Percentiles rank a stretch among this genome's conserved stretches.
phyloP scores from a whole-genome alignment of 1,284 basidiomycete genomes.

The Sporisorium reilianum region DNA sequence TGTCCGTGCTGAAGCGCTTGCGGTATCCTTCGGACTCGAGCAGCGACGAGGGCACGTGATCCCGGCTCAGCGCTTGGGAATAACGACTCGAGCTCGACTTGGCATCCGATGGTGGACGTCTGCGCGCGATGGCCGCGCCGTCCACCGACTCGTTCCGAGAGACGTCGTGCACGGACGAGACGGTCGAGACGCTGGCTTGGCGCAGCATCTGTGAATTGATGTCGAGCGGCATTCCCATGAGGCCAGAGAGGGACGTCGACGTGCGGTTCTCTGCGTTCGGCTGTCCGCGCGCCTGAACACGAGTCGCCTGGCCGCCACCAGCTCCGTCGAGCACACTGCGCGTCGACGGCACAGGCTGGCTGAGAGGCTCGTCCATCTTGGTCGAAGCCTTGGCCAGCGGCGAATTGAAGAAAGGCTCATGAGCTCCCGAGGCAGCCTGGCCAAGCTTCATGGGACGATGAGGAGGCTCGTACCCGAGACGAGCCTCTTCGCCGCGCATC shows the following conservation, averaged over 20 bases:
- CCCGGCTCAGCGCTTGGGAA: slow-evolving; percentile 39
- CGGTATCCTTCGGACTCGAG: slow-evolving; percentile 32
- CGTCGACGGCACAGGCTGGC: slow-evolving; percentile 14
- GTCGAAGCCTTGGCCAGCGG: slow-evolving; percentile 45
- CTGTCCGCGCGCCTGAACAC: slow-evolving; percentile 15
- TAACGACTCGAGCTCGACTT: slow-evolving; percentile 45
- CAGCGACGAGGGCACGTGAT: slow-evolving; percentile 31
- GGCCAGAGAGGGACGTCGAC: slow-evolving; percentile 44
- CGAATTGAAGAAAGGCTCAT: slow-evolving; percentile 28
- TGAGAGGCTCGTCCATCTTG: slow-evolving; percentile 43
- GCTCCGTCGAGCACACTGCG: slow-evolving; percentile 21
- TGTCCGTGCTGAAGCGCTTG: slow-evolving; percentile 48
- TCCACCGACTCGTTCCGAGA: slow-evolving; percentile 14
- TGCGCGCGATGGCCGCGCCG: slow-evolving; percentile 9
- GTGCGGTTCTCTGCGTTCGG: slow-evolving; percentile 26
- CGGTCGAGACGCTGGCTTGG: slow-evolving; percentile 35
- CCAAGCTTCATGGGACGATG: slow-evolving; percentile 32
- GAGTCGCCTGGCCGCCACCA: slow-evolving; percentile 4
- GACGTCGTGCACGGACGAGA: slow-evolving; percentile 24
- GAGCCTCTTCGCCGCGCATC: slow-evolving; percentile 32
- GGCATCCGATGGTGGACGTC: slow-evolving; percentile 40
- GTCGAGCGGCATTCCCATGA: slow-evolving; percentile 54
- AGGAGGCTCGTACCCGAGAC: slow-evolving; percentile 36
- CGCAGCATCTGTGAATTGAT: slow-evolving; percentile 42
- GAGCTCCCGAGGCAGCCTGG: not conserved